phyloP scores from a whole-genome alignment of 306 rosid species.

The Luffa aegyptiaca region DNA sequence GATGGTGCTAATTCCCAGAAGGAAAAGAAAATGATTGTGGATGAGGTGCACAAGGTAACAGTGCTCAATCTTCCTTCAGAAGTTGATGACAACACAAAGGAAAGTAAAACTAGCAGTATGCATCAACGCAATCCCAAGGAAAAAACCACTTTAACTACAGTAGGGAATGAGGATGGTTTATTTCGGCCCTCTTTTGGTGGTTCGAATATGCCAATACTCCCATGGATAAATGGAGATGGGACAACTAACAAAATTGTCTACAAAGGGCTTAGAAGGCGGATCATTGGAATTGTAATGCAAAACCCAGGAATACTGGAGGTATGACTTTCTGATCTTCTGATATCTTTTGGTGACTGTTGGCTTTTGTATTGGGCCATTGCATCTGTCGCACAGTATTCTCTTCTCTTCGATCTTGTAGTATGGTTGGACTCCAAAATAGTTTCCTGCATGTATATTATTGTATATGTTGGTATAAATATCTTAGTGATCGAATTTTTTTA shows the following conservation, averaged over 20 bases:
- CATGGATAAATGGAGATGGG: slow-evolving; percentile 98
- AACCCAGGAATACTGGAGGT: slow-evolving; percentile 94
- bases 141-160: slow-evolving; percentile 19
- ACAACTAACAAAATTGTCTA: slow-evolving; percentile 54
- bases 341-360: background rate
- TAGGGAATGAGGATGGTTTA: slow-evolving; percentile 24
- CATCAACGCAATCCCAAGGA: slow-evolving; percentile 22
- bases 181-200: slow-evolving; percentile 29
- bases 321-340: slow-evolving; percentile 9
- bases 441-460: background rate
- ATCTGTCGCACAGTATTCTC: background rate
- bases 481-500: background rate
- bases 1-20: slow-evolving; percentile 19
- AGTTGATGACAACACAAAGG: slow-evolving; percentile 21
- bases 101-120: slow-evolving; percentile 25
- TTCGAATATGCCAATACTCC: slow-evolving; percentile 60
- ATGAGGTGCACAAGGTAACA: slow-evolving; percentile 65
- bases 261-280: slow-evolving; percentile 65
- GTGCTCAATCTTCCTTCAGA: slow-evolving; percentile 61
- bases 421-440: background rate
- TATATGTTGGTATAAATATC: background rate
- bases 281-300: slow-evolving; percentile 93
- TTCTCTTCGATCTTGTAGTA: background rate
- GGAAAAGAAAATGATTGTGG: slow-evolving; percentile 22
- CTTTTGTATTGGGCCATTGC: background rate